Percentiles rank a stretch among this genome's conserved stretches.
phyloP scores from a whole-genome alignment of 2,329 filamentous ascomycete genomes.

The Penicillium italicum region DNA sequence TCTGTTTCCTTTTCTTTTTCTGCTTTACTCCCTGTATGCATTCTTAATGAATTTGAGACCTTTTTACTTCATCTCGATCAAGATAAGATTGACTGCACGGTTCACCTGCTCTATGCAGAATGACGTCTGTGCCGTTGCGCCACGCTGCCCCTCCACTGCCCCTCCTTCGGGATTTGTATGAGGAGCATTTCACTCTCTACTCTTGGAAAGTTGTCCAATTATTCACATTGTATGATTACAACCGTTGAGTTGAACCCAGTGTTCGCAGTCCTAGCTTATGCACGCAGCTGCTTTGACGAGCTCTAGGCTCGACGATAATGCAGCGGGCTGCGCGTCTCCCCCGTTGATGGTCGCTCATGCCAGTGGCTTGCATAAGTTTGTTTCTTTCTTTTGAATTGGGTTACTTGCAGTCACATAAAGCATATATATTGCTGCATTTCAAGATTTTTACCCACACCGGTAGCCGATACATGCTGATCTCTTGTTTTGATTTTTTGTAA shows the following conservation, averaged over 20 bases:
- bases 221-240: background rate
- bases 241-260: background rate
- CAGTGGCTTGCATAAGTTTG: background rate
- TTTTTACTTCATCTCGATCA: conserved; percentile 1
- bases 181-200: background rate
- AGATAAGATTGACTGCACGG: conserved; percentile 10
- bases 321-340: background rate
- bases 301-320: background rate
- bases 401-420: background rate
- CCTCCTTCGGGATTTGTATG: background rate
- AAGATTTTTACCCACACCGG: background rate
- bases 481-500: conserved; percentile 5
- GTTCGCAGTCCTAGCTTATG: background rate
- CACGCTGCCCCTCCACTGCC: background rate
- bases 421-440: background rate
- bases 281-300: conserved; percentile 7
- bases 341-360: conserved; percentile 2
- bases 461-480: conserved; percentile 5
- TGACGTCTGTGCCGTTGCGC: conserved; percentile 18
- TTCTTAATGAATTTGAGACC: background rate
- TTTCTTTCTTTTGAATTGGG: background rate
- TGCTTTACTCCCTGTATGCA: background rate
- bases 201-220: background rate
- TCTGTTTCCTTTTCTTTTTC: background rate
- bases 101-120: conserved; percentile 8